Evolutionary conservation across 2,329 filamentous ascomycete genomes (phyloP).

Genomic region (Monilinia laxa): DNA sequence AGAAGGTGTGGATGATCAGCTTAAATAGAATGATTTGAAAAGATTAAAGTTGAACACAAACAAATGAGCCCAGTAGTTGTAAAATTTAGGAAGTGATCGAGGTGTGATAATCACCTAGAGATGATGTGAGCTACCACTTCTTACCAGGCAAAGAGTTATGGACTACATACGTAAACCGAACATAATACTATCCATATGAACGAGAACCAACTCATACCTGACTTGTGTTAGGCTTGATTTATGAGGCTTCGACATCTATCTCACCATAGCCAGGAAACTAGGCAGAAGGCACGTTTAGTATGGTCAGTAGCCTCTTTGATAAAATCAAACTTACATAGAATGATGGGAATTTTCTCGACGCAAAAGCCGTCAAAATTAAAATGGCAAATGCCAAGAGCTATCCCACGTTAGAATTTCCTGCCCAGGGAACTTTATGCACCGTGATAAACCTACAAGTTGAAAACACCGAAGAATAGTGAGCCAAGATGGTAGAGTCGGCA

Average conservation of each 20-base stretch:
- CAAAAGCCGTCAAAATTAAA: constrained; percentile 3
- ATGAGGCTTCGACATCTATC: background rate
- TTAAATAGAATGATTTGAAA: no score
- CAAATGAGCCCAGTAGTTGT: constrained; percentile 4
- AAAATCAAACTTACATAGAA: background rate
- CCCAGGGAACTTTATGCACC: background rate
- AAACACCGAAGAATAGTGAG: background rate
- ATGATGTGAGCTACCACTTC: background rate
- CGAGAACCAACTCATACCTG: constrained; percentile 12
- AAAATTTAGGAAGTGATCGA: background rate
- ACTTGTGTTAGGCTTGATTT: background rate
- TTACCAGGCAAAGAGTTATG: no score
- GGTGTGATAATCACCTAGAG: background rate
- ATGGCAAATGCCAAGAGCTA: background rate
- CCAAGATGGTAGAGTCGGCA: background rate
- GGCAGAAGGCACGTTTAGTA: background rate
- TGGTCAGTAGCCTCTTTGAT: background rate
- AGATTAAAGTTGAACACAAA: background rate
- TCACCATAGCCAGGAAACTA: constrained; percentile 12
- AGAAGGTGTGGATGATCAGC: background rate
- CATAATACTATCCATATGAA: background rate
- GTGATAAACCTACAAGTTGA: background rate
- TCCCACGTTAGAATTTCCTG: background rate
- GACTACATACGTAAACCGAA: background rate
- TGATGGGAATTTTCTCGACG: background rate